A percentile compares a stretch with the other conserved stretches of the same genome.
Evolutionary conservation across 129 eudicot species (phyloP).

Genomic region (Flaveria bidentis): DNA sequence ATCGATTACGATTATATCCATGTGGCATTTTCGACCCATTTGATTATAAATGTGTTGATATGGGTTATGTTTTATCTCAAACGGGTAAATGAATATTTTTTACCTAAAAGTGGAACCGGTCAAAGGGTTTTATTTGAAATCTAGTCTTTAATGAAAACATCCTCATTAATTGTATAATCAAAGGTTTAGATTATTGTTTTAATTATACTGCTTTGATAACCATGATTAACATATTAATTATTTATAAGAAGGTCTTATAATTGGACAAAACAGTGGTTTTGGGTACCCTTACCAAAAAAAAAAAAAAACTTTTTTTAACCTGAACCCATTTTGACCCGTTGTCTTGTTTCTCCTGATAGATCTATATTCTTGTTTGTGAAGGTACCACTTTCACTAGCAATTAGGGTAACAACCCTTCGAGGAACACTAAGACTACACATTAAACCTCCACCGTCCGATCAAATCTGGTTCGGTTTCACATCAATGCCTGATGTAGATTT

Average conservation of each 20-base stretch:
- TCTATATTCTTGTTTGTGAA: constrained; percentile 40
- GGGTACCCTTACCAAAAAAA: not conserved
- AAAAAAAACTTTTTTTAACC: not conserved
- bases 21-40: not conserved
- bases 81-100: not conserved
- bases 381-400: constrained; percentile 80
- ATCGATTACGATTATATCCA: not conserved
- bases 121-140: not conserved
- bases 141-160: not conserved
- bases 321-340: not conserved
- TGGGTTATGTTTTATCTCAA: not conserved
- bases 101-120: not conserved
- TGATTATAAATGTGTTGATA: not conserved
- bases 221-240: not conserved
- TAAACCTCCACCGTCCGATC: constrained; percentile 98
- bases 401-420: constrained; percentile 67
- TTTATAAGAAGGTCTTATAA: not conserved
- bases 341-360: constrained; percentile 11
- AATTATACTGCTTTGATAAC: not conserved
- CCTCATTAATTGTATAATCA: not conserved
- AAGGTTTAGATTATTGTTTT: not conserved
- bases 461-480: constrained; percentile 84
- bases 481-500: constrained; percentile 85
- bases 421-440: constrained; percentile 77
- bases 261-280: not conserved